These are phyloP conservation scores for Artemisia tridentata DNA, from an alignment of 129 eudicot species.

Conservation along the genomic window DNA sequence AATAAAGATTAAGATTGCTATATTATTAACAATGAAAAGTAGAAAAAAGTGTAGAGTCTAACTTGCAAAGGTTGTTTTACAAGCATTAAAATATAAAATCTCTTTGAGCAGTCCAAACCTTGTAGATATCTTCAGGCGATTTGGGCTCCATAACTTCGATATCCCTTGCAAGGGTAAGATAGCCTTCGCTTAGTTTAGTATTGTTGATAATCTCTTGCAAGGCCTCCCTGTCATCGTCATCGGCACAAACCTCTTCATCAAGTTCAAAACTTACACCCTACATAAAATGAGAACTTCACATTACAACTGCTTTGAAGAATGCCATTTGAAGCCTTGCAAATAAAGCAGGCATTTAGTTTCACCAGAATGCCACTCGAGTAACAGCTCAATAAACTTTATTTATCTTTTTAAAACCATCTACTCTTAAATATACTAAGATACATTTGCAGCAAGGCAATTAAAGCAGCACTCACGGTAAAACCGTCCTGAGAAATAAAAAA, in stretches of 20 bases:
- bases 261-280: conserved; percentile 86
- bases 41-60: not conserved
- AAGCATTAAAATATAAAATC: not conserved
- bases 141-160: conserved; percentile 99
- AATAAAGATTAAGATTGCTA: conserved; percentile 1
- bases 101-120: conserved; percentile 40
- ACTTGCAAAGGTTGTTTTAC: not conserved
- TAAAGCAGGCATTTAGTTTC: conserved; percentile 1
- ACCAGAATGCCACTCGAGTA: too few relatives aligned
- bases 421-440: not conserved
- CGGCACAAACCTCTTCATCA: conserved; percentile 75
- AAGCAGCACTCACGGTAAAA: not conserved
- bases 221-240: conserved; percentile 74
- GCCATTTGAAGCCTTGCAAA: not conserved
- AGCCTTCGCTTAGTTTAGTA: conserved; percentile 86
- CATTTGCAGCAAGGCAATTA: not conserved
- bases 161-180: conserved; percentile 97
- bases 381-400: too few relatives aligned
- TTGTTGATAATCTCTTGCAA: conserved; percentile 85
- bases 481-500: not conserved
- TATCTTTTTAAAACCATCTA: not conserved
- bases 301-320: not conserved
- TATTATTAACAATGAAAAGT: not conserved
- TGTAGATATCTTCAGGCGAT: conserved; percentile 95
- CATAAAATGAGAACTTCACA: conserved; percentile 1